Percentiles rank a stretch among this genome's conserved stretches.
Evolutionary conservation across 768 basidiomycete species (phyloP).

Genomic region (Boletus subcaerulescens): DNA sequence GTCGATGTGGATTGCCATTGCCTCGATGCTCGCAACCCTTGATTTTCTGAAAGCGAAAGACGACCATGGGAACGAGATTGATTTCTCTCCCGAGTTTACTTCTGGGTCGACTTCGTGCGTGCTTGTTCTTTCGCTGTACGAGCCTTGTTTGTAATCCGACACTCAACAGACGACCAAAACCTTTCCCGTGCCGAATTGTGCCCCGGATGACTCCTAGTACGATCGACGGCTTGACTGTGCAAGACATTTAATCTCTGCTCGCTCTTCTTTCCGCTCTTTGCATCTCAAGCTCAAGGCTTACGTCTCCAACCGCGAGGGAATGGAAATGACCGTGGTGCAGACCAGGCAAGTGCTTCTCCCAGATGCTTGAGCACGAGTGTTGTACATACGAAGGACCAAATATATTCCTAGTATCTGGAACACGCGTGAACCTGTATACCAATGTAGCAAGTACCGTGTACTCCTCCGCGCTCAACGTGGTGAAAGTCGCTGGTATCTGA

Average conservation of each 20-base stretch:
- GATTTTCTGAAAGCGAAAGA: conserved; percentile 23
- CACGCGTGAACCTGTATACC: neutral
- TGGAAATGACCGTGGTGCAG: neutral
- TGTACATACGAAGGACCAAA: neutral
- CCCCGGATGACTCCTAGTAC: conserved; percentile 12
- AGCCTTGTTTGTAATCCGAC: neutral
- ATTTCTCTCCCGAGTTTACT: conserved; percentile 23
- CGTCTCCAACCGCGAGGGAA: too few relatives aligned
- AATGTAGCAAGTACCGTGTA: neutral
- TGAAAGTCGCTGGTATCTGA: neutral
- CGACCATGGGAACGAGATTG: conserved; percentile 21
- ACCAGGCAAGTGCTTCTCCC: conserved; percentile 10
- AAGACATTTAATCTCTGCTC: conserved; percentile 1
- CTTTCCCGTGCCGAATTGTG: conserved; percentile 21
- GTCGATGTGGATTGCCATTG: conserved; percentile 27
- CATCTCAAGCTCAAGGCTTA: neutral
- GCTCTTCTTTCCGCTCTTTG: neutral
- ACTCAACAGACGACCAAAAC: conserved; percentile 18
- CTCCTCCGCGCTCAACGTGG: neutral
- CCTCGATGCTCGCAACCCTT: conserved; percentile 23
- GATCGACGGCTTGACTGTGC: conserved; percentile 12
- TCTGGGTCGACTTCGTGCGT: conserved; percentile 20
- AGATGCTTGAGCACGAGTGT: neutral
- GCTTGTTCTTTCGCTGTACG: neutral
- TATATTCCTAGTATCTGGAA: neutral